Evolutionary conservation across 805 yeast genomes (phyloP).

Genomic region (Zygotorulaspora danielsina): DNA sequence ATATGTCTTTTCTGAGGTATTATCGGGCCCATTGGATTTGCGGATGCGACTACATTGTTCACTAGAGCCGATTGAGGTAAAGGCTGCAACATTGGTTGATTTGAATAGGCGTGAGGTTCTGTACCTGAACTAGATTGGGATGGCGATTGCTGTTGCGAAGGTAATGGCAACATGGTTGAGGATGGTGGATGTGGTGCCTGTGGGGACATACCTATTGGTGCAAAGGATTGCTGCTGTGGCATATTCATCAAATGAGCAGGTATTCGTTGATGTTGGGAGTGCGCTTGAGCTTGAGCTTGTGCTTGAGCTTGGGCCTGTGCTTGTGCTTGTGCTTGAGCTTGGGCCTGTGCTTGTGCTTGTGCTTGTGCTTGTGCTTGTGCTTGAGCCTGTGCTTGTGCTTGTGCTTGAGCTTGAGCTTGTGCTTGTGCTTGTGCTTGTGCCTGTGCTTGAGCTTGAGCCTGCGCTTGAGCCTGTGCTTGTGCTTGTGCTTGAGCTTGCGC

Average conservation of each 20-base stretch:
- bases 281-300: constrained; percentile 14
- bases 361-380: constrained; percentile 17
- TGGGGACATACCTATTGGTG: constrained; percentile 5
- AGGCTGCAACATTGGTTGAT: constrained; percentile 9
- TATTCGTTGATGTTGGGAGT: constrained; percentile 5
- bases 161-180: constrained; percentile 10
- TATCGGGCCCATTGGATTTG: constrained; percentile 9
- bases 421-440: not conserved
- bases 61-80: constrained; percentile 9
- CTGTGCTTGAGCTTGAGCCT: constrained; percentile 17
- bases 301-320: constrained; percentile 15
- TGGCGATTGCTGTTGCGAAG: constrained; percentile 8
- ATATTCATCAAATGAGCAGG: constrained; percentile 2
- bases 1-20: constrained; percentile 30
- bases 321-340: constrained; percentile 19
- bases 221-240: constrained; percentile 5
- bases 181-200: constrained; percentile 9
- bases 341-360: constrained; percentile 7
- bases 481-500: constrained; percentile 19
- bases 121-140: constrained; percentile 1
- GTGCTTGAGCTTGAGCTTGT: constrained; percentile 10
- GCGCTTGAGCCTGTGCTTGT: constrained; percentile 16
- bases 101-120: constrained; percentile 4
- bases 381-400: constrained; percentile 12
- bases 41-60: constrained; percentile 1